phyloP scores from a whole-genome alignment of 495 filamentous ascomycete genomes.

The Pyrenula aspistea region DNA sequence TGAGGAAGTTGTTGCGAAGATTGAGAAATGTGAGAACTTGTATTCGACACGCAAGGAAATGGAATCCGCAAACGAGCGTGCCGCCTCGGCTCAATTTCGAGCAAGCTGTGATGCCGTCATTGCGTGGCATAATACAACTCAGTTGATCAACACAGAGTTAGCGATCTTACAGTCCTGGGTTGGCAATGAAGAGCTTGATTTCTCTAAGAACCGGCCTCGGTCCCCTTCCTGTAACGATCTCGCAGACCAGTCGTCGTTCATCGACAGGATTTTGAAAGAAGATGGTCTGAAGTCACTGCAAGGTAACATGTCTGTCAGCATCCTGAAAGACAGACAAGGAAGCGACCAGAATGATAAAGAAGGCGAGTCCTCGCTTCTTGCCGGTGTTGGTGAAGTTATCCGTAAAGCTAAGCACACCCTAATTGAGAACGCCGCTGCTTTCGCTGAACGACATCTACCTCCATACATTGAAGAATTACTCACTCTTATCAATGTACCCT shows the following conservation, averaged over 20 bases:
- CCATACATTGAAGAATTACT: conserved; percentile 95
- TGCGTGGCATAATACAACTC: conserved; percentile 95
- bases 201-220: conserved; percentile 45
- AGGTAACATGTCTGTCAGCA: conserved; percentile 37
- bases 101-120: conserved; percentile 79
- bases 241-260: conserved; percentile 78
- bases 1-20: conserved; percentile 72
- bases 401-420: conserved; percentile 85
- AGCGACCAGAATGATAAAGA: neutral
- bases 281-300: conserved; percentile 88
- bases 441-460: conserved; percentile 82
- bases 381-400: conserved; percentile 70
- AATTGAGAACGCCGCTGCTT: conserved; percentile 74
- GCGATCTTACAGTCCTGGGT: conserved; percentile 89
- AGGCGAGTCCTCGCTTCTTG: conserved; percentile 60
- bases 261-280: conserved; percentile 97
- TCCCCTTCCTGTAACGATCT: conserved; percentile 48
- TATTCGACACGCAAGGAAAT: conserved; percentile 72
- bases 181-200: conserved; percentile 89
- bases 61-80: conserved; percentile 55
- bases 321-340: conserved; percentile 17
- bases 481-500: conserved; percentile 92
- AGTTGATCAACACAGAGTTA: conserved; percentile 90
- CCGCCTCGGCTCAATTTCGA: conserved; percentile 59
- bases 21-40: conserved; percentile 73